Conservation (phyloP, 2,329 filamentous ascomycete species). For the Thermoascus crustaceus region DNA sequence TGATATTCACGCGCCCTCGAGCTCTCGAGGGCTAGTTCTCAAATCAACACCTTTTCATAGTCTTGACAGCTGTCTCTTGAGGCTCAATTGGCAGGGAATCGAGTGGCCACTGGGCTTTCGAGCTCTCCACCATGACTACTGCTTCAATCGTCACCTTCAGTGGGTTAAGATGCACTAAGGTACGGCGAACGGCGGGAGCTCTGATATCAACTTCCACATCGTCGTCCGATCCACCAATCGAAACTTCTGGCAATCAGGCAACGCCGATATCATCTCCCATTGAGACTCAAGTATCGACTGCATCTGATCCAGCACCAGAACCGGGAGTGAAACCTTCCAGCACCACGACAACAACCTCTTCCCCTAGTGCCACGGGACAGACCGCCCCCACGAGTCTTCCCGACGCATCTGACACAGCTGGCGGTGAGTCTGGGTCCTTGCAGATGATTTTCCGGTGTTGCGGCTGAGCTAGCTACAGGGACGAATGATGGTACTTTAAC, state of each 20-base stretch:
- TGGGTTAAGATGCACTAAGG: slow-evolving; percentile 18
- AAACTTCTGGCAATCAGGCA: not conserved
- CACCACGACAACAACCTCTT: not conserved
- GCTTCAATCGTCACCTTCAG: slow-evolving; percentile 16
- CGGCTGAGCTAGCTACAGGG: not conserved
- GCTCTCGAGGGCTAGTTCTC: not conserved
- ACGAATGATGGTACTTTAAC: too few species aligned
- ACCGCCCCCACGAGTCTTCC: not conserved
- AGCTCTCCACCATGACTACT: slow-evolving; percentile 19
- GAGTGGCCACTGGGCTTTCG: too few species aligned
- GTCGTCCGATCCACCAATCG: slow-evolving; percentile 3
- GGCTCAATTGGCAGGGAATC: too few species aligned
- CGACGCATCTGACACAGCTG: too few species aligned
- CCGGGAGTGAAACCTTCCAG: too few species aligned
- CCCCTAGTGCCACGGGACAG: not conserved
- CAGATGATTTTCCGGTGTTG: too few species aligned
- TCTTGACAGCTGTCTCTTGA: too few species aligned
- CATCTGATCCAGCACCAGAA: not conserved
- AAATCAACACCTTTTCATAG: slow-evolving; percentile 4
- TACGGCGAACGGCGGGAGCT: slow-evolving; percentile 10
- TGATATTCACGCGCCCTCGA: not conserved
- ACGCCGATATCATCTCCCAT: not conserved
- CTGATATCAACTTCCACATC: slow-evolving; percentile 10
- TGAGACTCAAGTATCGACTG: not conserved
- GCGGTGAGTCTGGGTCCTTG: too few species aligned